phyloP scores from a whole-genome alignment of 371 early-diverging fungal species.

The Haplosporangium sp. region DNA sequence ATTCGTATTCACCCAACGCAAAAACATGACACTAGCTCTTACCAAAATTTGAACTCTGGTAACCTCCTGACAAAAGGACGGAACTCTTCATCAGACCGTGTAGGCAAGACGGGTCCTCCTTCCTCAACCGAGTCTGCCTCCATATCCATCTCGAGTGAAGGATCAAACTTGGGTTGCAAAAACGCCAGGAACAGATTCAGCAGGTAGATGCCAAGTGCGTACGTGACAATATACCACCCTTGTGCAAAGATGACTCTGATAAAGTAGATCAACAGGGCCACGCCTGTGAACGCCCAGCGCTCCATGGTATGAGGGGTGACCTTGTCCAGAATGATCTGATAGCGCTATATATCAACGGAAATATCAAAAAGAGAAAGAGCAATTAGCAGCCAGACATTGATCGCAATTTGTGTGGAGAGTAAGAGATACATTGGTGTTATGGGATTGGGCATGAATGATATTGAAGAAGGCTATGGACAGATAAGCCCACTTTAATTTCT shows the following conservation, averaged over 20 bases:
- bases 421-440: neutral
- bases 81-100: slow-evolving; percentile 95
- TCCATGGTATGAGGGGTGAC: slow-evolving; percentile 77
- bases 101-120: slow-evolving; percentile 78
- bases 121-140: slow-evolving; percentile 80
- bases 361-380: neutral
- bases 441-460: neutral
- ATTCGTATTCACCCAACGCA: too few species aligned
- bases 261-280: slow-evolving; percentile 77
- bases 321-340: slow-evolving; percentile 82
- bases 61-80: slow-evolving; percentile 97
- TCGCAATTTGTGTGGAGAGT: neutral
- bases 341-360: slow-evolving; percentile 52
- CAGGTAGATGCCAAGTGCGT: slow-evolving; percentile 92
- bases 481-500: neutral
- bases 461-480: neutral
- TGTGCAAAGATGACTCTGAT: slow-evolving; percentile 84
- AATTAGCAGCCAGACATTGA: neutral
- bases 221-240: slow-evolving; percentile 96
- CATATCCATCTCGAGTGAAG: slow-evolving; percentile 82
- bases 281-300: slow-evolving; percentile 82
- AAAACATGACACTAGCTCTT: slow-evolving; percentile 4
- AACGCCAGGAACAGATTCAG: slow-evolving; percentile 95
- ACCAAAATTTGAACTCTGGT: slow-evolving; percentile 99
- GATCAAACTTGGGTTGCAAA: slow-evolving; percentile 95